A percentile compares a stretch with the other conserved stretches of the same genome.
Evolutionary conservation across 2,329 filamentous ascomycete species (phyloP).

Genomic region (Diaporthe ilicicola): DNA sequence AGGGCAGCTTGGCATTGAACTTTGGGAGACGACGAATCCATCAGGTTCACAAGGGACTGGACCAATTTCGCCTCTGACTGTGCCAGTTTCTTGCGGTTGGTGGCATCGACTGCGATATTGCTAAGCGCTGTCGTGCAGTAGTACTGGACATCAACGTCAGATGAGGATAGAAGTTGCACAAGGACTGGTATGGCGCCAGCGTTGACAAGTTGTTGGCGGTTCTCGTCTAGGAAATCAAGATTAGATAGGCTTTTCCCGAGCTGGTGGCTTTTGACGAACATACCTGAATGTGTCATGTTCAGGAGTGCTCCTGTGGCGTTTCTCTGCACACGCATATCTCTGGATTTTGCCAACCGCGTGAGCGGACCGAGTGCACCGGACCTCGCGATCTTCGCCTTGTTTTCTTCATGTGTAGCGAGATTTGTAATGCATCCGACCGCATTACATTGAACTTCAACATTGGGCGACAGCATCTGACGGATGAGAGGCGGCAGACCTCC

Average conservation of each 20-base stretch:
- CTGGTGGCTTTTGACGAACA: conserved; percentile 38
- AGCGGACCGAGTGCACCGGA: conserved; percentile 92
- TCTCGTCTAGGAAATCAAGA: conserved; percentile 74
- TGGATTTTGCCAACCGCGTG: conserved; percentile 92
- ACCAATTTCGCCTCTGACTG: conserved; percentile 91
- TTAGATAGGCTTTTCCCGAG: conserved; percentile 36
- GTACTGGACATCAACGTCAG: conserved; percentile 97
- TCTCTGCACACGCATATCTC: conserved; percentile 97
- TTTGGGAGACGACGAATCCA: conserved; percentile 97
- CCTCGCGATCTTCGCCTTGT: conserved; percentile 97
- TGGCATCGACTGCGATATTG: conserved; percentile 95
- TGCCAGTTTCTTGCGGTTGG: conserved; percentile 89
- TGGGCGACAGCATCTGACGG: conserved; percentile 96
- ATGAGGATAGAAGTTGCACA: conserved; percentile 90
- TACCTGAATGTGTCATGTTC: conserved; percentile 99
- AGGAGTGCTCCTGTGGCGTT: conserved; percentile 96
- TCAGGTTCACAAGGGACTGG: conserved; percentile 91
- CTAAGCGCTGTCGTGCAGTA: conserved; percentile 98
- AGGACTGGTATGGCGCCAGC: conserved; percentile 98
- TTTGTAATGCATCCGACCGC: conserved; percentile 99
- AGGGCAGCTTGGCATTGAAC: conserved; percentile 97
- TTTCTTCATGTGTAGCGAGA: conserved; percentile 96
- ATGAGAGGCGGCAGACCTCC: conserved; percentile 92
- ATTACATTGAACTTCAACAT: conserved; percentile 99
- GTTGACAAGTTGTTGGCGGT: conserved; percentile 95